A percentile compares a stretch with the other conserved stretches of the same genome.
Conservation (phyloP, 192 early-diverging fungal genomes). For the Linderina pennispora region DNA sequence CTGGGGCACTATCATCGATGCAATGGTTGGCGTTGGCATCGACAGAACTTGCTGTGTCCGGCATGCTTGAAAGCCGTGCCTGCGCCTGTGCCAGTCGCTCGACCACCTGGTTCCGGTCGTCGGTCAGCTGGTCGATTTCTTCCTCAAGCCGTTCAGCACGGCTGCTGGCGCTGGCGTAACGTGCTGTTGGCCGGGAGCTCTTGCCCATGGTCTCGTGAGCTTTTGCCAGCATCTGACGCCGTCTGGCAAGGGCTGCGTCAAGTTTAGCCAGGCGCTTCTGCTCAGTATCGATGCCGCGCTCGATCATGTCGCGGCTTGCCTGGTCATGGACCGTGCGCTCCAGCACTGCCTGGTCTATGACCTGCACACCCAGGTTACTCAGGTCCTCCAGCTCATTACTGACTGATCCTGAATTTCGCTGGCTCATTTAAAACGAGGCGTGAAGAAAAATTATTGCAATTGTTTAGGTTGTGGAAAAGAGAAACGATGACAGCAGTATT, state of each 20-base stretch:
- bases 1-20: slow-evolving; percentile 6
- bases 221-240: slow-evolving; percentile 15
- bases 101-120: slow-evolving; percentile 31
- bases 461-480: too few relatives aligned
- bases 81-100: slow-evolving; percentile 12
- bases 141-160: slow-evolving; percentile 6
- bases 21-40: background rate
- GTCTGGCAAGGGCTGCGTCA: slow-evolving; percentile 5
- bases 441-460: too few relatives aligned
- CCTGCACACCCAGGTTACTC: slow-evolving; percentile 26
- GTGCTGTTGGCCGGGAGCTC: slow-evolving; percentile 16
- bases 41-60: background rate
- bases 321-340: slow-evolving; percentile 60
- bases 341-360: slow-evolving; percentile 56
- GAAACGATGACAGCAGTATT: too few relatives aligned
- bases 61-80: slow-evolving; percentile 9
- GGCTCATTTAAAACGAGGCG: background rate
- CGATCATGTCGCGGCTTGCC: slow-evolving; percentile 54
- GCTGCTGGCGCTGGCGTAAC: slow-evolving; percentile 32
- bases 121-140: slow-evolving; percentile 9
- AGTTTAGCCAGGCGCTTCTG: slow-evolving; percentile 58
- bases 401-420: too few relatives aligned
- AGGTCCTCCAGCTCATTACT: slow-evolving; percentile 27
- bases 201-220: slow-evolving; percentile 10
- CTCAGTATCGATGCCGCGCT: slow-evolving; percentile 58